A percentile compares a stretch with the other conserved stretches of the same genome.
Evolutionary conservation across 306 rosid genomes (phyloP).

Genomic region (Senna siamea): DNA sequence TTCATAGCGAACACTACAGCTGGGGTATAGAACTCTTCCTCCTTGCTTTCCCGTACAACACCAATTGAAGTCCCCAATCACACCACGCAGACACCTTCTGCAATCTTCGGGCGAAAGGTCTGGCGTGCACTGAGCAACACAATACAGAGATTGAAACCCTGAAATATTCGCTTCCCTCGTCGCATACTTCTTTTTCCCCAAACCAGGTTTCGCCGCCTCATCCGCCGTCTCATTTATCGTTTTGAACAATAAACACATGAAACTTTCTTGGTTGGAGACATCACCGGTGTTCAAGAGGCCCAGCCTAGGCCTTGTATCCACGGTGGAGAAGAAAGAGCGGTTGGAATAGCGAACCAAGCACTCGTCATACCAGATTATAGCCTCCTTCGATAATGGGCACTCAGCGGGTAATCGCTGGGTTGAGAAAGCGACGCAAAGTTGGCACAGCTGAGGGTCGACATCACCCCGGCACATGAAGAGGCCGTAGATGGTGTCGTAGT

Average conservation of each 20-base stretch:
- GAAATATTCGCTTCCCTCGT: too few relatives aligned
- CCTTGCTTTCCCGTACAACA: conserved; percentile 37
- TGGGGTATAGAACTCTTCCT: conserved; percentile 30
- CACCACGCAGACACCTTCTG: conserved; percentile 1
- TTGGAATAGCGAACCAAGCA: conserved; percentile 43
- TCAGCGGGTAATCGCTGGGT: background rate
- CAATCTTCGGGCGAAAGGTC: conserved; percentile 9
- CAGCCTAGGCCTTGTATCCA: background rate
- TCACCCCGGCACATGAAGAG: conserved; percentile 45
- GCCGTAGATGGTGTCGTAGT: conserved; percentile 29
- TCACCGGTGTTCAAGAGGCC: background rate
- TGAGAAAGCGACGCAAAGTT: too few relatives aligned
- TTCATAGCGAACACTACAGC: conserved; percentile 35
- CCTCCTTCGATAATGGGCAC: conserved; percentile 17
- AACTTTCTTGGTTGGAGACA: background rate
- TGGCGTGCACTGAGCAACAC: too few relatives aligned
- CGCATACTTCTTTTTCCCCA: background rate
- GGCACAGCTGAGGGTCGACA: too few relatives aligned
- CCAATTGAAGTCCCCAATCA: background rate
- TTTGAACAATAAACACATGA: conserved; percentile 12
- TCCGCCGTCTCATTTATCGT: conserved; percentile 29
- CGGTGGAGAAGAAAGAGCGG: conserved; percentile 28
- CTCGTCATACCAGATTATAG: conserved; percentile 40
- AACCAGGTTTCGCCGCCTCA: conserved; percentile 18
- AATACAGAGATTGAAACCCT: too few relatives aligned